These are phyloP conservation scores for Zasmidium cellare DNA, from an alignment of 2,329 filamentous ascomycete species.

Conservation along the genomic window DNA sequence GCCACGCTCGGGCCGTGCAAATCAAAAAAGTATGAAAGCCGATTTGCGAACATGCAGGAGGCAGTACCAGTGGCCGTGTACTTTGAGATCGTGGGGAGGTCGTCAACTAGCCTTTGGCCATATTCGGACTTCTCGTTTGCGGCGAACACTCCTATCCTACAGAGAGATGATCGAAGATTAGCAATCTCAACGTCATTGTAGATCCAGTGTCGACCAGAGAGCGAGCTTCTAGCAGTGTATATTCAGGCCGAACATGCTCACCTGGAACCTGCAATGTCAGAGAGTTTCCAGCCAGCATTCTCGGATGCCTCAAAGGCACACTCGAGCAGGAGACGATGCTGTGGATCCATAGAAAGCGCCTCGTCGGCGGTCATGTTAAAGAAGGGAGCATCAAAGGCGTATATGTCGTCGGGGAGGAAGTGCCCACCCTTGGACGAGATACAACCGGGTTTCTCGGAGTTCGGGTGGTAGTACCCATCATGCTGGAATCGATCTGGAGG, in stretches of 20 bases:
- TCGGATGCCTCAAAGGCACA: conserved; percentile 5
- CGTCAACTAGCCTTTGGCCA: conserved; percentile 9
- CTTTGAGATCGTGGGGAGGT: conserved; percentile 11
- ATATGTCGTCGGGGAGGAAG: conserved; percentile 8
- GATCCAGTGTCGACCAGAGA: no score
- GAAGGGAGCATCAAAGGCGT: conserved; percentile 9
- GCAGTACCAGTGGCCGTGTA: conserved; percentile 2
- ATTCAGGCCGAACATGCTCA: no score
- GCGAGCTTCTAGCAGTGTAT: no score
- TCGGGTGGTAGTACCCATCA: conserved; percentile 20
- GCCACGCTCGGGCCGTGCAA: conserved; percentile 14
- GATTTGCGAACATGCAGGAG: conserved; percentile 17
- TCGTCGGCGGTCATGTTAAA: conserved; percentile 9
- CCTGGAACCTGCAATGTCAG: conserved; percentile 8
- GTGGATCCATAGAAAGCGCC: conserved; percentile 8
- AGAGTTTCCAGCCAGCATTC: conserved; percentile 44
- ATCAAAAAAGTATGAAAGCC: conserved; percentile 22
- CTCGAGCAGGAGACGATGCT: conserved; percentile 14
- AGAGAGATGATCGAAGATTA: no score
- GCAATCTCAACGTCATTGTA: no score
- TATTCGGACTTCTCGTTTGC: conserved; percentile 1
- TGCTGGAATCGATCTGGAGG: conserved; percentile 24
- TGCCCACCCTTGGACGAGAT: conserved; percentile 1
- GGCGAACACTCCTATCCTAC: conserved; percentile 16
- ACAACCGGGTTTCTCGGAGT: conserved; percentile 4